Evolutionary conservation across 192 early-diverging fungal genomes (phyloP), one percentile per base, ranked within the genome.

Genomic region (Irineochytrium annulatum): DNA sequence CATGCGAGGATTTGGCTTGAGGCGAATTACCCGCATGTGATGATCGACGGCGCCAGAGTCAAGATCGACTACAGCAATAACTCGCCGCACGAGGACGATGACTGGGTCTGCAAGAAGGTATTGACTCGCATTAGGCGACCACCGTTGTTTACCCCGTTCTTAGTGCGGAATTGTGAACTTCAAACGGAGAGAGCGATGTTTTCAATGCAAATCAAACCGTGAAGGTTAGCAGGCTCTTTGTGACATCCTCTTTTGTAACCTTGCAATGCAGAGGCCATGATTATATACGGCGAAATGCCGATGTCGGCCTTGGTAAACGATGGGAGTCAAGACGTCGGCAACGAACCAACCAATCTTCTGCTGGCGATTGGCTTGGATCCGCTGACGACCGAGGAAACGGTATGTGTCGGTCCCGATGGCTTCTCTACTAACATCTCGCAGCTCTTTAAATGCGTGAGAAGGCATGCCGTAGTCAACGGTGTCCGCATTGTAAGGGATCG

Each of bases 401-500:
- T 89, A 24, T 75, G 71, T 59, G 52, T 63, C 19, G 13, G 14
- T 59, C 27, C 28, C 34, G 27, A 28, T 19, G 44, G 35, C 20
- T 16, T 61, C n/a, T 22, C n/a, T 51, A 14, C 8, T 11, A 22
- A 51, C 22, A 22, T 26, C 22, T 11, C 22, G 8, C 48, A 51
- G 17, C 48, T 20, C 22, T 51, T 11, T 11, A 22, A 51, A 24
- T 52, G 14, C 14, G 24, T 75, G 13, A 33, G 30, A 1, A 14
- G 13, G 6, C 35, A 57, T n/a, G 20, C 54, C 49, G 28, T n/a
- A n/a, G 35, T 16, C 34, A 44, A 60, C 20, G 43, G 77, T 14
- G 70, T 80, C 11, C 65, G 86, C 34, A 34, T 87, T 22, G 73
- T 83, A 24, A 77, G 78, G 20, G 86, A 87, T 37, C 66, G 86